phyloP scores from a whole-genome alignment of 139 green algal species.

The Auxenochlorella protothecoides region DNA sequence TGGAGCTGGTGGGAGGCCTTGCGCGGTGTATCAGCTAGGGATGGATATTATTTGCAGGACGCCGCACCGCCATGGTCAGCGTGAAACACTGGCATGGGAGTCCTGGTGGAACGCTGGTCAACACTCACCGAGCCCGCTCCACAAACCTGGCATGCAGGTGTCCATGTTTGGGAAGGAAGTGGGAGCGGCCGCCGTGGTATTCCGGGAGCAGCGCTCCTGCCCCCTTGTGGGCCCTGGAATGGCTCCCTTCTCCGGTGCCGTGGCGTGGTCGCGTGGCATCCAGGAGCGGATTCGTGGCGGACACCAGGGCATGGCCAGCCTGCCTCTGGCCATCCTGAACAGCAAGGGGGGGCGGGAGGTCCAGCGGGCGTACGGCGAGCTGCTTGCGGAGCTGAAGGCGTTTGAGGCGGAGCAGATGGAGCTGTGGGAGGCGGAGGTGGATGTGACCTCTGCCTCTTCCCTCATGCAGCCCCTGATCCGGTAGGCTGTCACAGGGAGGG shows the following conservation, averaged over 20 bases:
- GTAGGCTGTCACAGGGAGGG: slow-evolving; percentile 1
- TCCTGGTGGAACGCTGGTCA: no score
- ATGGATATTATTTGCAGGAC: no score
- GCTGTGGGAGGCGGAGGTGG: slow-evolving; percentile 53
- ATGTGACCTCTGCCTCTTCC: slow-evolving; percentile 58
- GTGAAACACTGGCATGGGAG: no score
- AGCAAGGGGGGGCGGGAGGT: slow-evolving; percentile 52
- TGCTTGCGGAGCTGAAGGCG: slow-evolving; percentile 49
- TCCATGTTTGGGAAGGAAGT: slow-evolving; percentile 47
- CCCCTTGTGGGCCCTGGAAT: slow-evolving; percentile 32
- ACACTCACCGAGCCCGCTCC: slow-evolving; percentile 14
- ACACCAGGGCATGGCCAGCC: slow-evolving; percentile 62
- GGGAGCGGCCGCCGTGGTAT: slow-evolving; percentile 54
- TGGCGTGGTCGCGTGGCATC: slow-evolving; percentile 72
- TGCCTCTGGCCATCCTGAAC: slow-evolving; percentile 43
- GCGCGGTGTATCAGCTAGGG: no score
- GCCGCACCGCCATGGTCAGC: no score
- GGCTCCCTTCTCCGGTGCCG: slow-evolving; percentile 49
- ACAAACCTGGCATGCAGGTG: slow-evolving; percentile 22
- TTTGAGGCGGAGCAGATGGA: slow-evolving; percentile 48
- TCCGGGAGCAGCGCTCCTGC: slow-evolving; percentile 31
- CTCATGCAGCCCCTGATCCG: slow-evolving; percentile 70
- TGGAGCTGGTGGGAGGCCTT: slow-evolving; percentile 27
- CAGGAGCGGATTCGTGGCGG: slow-evolving; percentile 55
- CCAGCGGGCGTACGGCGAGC: slow-evolving; percentile 35